These are phyloP conservation scores for Exserohilum turcica DNA, from an alignment of 2,329 filamentous ascomycete genomes.

Conservation along the genomic window DNA sequence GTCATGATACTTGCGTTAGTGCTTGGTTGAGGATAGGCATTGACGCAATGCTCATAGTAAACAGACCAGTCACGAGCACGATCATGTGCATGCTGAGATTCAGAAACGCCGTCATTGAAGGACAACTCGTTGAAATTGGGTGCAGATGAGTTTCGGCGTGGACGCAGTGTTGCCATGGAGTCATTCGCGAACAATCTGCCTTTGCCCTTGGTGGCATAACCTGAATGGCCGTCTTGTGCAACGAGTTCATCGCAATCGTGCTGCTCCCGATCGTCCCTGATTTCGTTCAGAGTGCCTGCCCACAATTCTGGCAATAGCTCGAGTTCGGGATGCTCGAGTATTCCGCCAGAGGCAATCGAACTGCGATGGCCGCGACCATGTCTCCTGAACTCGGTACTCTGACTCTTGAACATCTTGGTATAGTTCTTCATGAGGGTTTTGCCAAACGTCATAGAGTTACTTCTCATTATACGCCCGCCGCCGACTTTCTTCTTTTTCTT, in stretches of 20 bases:
- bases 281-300: conserved; percentile 18
- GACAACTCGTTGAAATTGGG: conserved; percentile 22
- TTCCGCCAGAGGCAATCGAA: conserved; percentile 50
- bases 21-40: conserved; percentile 34
- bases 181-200: conserved; percentile 22
- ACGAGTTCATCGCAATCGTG: not conserved
- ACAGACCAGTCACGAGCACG: conserved; percentile 42
- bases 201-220: conserved; percentile 12
- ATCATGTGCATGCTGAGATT: conserved; percentile 19
- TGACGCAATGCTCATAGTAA: conserved; percentile 45
- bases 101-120: conserved; percentile 18
- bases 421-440: conserved; percentile 53
- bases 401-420: conserved; percentile 49
- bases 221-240: not conserved
- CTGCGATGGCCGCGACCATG: conserved; percentile 53
- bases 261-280: not conserved
- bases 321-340: conserved; percentile 54
- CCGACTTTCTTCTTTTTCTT: conserved; percentile 62
- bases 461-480: conserved; percentile 70
- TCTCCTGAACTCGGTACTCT: conserved; percentile 46
- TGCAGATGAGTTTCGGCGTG: conserved; percentile 29
- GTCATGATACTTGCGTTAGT: conserved; percentile 22
- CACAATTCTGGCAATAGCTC: conserved; percentile 52
- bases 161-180: conserved; percentile 34
- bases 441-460: conserved; percentile 50